Conservation (phyloP, 2,329 filamentous ascomycete species). For the Penicillium griseofulvum region DNA sequence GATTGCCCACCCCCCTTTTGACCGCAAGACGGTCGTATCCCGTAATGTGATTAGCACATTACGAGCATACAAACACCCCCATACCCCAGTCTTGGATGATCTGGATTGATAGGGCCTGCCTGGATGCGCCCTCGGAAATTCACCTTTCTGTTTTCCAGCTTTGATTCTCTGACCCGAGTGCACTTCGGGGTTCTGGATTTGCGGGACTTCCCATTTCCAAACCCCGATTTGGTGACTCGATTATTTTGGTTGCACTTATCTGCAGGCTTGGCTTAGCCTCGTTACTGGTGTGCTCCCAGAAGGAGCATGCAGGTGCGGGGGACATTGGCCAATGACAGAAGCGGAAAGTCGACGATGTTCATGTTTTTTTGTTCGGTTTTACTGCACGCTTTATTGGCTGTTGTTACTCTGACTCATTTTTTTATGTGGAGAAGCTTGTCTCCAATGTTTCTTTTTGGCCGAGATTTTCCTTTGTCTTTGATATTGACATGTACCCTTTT, state of each 20-base stretch:
- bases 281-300: background rate
- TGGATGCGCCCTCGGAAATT: conserved; percentile 10
- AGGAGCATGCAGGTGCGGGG: background rate
- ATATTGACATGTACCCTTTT: background rate
- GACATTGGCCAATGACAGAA: conserved; percentile 6
- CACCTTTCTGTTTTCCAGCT: conserved; percentile 1
- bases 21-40: background rate
- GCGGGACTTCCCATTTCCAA: background rate
- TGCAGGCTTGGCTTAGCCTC: background rate
- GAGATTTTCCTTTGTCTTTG: background rate
- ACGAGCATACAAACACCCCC: background rate
- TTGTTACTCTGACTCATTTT: conserved; percentile 6
- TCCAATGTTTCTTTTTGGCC: background rate
- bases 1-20: background rate
- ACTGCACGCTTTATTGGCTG: conserved; percentile 6
- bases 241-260: background rate
- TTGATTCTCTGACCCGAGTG: conserved; percentile 9
- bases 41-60: background rate
- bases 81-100: conserved; percentile 4
- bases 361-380: background rate
- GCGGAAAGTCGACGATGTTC: conserved; percentile 1
- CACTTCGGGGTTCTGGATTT: background rate
- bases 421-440: background rate
- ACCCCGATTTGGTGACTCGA: conserved; percentile 3
- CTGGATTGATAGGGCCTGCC: conserved; percentile 8